These are phyloP conservation scores for Paramecium octaurelia DNA, from an alignment of 73 alveolate genomes.

Conservation along the genomic window DNA sequence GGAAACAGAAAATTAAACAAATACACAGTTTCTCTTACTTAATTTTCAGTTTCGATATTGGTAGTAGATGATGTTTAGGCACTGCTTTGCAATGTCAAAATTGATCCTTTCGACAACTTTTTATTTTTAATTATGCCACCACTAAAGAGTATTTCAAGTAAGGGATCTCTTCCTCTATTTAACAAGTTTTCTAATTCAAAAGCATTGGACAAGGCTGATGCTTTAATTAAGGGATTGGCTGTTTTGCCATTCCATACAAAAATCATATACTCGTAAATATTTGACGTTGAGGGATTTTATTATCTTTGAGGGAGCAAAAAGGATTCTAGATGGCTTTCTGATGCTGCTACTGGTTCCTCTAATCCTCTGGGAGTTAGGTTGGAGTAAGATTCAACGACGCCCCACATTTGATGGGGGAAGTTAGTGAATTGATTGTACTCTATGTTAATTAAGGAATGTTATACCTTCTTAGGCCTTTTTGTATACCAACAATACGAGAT, in stretches of 20 bases:
- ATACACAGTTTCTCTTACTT: slow-evolving; percentile 82
- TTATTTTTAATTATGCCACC: slow-evolving; percentile 92
- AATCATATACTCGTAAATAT: slow-evolving; percentile 88
- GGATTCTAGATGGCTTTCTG: slow-evolving; percentile 56
- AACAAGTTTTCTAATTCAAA: slow-evolving; percentile 86
- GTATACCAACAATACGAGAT: slow-evolving; percentile 79
- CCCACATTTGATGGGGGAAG: slow-evolving; percentile 87
- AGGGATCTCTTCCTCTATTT: slow-evolving; percentile 67
- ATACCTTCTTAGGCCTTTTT: slow-evolving; percentile 69
- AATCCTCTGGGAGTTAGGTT: slow-evolving; percentile 98
- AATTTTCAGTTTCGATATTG: neutral
- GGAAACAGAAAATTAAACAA: slow-evolving; percentile 91
- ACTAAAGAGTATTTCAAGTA: slow-evolving; percentile 75
- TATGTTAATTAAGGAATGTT: slow-evolving; percentile 15
- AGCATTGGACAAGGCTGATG: slow-evolving; percentile 91
- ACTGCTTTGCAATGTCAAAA: slow-evolving; percentile 58
- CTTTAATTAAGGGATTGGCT: slow-evolving; percentile 87
- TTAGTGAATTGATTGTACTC: slow-evolving; percentile 64
- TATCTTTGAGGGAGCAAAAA: slow-evolving; percentile 53
- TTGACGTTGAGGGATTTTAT: slow-evolving; percentile 59
- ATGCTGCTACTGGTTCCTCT: slow-evolving; percentile 77
- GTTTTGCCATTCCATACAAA: slow-evolving; percentile 98
- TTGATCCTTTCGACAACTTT: slow-evolving; percentile 76
- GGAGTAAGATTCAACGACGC: slow-evolving; percentile 85
- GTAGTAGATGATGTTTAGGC: slow-evolving; percentile 28